Evolutionary conservation across 2,329 filamentous ascomycete species (phyloP).

Genomic region (Aspergillus sergii): DNA sequence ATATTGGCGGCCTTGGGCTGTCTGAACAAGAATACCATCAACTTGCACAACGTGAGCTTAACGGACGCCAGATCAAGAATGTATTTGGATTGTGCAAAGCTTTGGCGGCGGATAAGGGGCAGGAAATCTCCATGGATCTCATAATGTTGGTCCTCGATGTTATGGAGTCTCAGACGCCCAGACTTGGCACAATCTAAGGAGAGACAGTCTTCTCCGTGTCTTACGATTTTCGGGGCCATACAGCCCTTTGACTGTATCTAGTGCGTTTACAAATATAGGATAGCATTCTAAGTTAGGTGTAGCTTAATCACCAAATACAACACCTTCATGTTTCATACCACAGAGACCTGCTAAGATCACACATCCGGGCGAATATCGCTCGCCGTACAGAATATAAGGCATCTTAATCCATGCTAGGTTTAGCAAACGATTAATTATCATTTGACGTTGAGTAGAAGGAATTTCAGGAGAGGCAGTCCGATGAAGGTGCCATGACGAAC

Average conservation of each 20-base stretch:
- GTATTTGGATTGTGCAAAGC: neutral
- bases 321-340: too few relatives aligned
- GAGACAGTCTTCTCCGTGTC: neutral
- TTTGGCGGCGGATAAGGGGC: neutral
- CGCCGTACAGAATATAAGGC: too few relatives aligned
- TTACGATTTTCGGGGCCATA: neutral
- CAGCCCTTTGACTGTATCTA: neutral
- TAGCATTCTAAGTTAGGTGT: neutral
- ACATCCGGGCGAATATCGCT: too few relatives aligned
- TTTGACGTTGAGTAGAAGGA: too few relatives aligned
- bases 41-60: neutral
- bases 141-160: neutral
- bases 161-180: neutral
- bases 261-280: neutral
- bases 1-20: neutral
- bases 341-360: too few relatives aligned
- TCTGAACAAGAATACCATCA: neutral
- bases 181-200: neutral
- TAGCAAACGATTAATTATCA: too few relatives aligned
- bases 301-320: too few relatives aligned
- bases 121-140: neutral
- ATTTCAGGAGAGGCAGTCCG: too few relatives aligned
- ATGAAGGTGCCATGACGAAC: too few relatives aligned
- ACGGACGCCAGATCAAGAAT: neutral
- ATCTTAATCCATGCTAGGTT: too few relatives aligned